Evolutionary conservation across 306 rosid genomes (phyloP).

Genomic region (Comarum palustre): DNA sequence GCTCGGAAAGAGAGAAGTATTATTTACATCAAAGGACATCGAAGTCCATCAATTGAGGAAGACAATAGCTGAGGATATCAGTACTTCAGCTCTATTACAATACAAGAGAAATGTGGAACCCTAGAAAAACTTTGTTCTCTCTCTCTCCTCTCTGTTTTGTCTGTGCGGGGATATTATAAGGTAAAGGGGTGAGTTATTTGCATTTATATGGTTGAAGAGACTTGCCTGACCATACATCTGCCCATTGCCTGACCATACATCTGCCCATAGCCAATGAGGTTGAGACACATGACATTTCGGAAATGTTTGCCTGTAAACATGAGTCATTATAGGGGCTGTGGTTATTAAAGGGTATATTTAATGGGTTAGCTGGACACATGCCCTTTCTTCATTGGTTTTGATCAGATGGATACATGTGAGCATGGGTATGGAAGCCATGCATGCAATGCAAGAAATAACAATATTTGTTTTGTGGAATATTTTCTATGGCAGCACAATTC

Average conservation of each 20-base stretch:
- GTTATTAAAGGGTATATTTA: no score
- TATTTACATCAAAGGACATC: slow-evolving; percentile 19
- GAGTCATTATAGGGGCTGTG: no score
- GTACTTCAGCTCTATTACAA: slow-evolving; percentile 15
- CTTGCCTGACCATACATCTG: no score
- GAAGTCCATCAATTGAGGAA: slow-evolving; percentile 25
- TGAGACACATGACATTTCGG: no score
- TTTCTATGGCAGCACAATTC: slow-evolving; percentile 4
- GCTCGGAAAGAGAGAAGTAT: slow-evolving; percentile 24
- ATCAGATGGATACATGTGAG: background rate
- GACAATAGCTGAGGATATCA: slow-evolving; percentile 21
- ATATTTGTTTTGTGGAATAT: slow-evolving; percentile 11
- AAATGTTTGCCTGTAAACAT: no score
- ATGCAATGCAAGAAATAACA: slow-evolving; percentile 22
- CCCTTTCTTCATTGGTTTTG: no score
- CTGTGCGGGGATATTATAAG: slow-evolving; percentile 23
- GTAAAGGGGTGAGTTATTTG: slow-evolving; percentile 36
- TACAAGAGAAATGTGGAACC: slow-evolving; percentile 30
- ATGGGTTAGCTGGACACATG: no score
- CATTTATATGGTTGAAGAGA: slow-evolving; percentile 28
- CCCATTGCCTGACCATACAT: no score
- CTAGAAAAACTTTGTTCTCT: slow-evolving; percentile 21
- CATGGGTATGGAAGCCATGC: slow-evolving; percentile 24
- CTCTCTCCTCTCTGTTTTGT: slow-evolving; percentile 22
- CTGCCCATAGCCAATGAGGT: no score